Evolutionary conservation across 2,329 filamentous ascomycete species (phyloP), one percentile per base, ranked within the genome.

Genomic region (Drechslerella dactyloides): DNA sequence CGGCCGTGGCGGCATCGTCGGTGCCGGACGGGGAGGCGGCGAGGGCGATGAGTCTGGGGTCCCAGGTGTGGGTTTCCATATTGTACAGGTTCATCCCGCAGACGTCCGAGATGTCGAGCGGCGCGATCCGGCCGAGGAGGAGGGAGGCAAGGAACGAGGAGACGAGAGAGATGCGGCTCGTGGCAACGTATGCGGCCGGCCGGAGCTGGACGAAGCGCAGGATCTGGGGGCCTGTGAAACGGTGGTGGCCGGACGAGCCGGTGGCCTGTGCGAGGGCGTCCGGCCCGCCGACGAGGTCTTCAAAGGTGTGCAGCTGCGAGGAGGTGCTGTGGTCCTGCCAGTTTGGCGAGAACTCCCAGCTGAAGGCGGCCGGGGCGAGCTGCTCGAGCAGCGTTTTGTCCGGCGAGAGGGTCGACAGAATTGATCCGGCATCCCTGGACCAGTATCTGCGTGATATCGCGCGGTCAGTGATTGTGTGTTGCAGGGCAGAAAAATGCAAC

Each of bases 321-420:
- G 97, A 92, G 1, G 94, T 97, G 81, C 92, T 96, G 73, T 93
- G 89, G 79, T 99, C 94, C 81, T 97, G 94, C 94, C 94, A 99
- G 80, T 97, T 99, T 6, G 94, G 94, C 75, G 91, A 92, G 81
- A 88, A 93, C 2, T 90, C 88, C 79, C 96, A 89, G 15, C 92
- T 90, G 78, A 97, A 90, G 0, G 89, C 90, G 8, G 82, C 81
- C 24, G 79, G 77, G 66, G 80, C 80, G 24, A 97, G 82, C 81
- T 96, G 92, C 70, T 90, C 87, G 55, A 90, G 84, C 52, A 97
- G 82, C 0, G 84, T 81, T 78, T 85, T 85, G 19, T 80, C 80
- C 37, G 1, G 84, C 78, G 75, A 90, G 83, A 97, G 81, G 11
- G 77, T 81, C 2, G 79, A 81, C 48, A 97, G 84, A 48, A 89